Evolutionary conservation across 1,139 yeast genomes (phyloP), one percentile per base, ranked within the genome.

Genomic region (Yarrowia galli): DNA sequence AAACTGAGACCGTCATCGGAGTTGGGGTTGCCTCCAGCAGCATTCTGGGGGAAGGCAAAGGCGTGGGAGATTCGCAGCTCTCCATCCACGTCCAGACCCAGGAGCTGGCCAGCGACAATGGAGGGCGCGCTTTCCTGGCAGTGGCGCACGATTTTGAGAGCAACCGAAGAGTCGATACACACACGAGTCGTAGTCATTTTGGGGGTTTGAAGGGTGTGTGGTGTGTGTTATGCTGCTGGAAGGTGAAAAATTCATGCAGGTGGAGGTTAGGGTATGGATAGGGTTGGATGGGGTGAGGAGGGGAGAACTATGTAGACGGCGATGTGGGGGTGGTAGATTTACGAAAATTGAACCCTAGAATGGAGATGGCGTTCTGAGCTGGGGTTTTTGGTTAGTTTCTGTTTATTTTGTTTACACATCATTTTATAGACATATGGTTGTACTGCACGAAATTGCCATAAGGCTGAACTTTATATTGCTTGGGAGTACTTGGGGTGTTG

Each of bases 131-230:
- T 82, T 70, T 88, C 91, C 53, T 91, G 84, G 18, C 92, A 87
- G 77, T 90, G 92, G 77, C 89, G 87, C 72, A 89, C 82, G 72
- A 92, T 83, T 71, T 89, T 87, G 73, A 91, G 82, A 67, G 89
- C 88, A 43, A 85, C 93, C 40, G 76, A 72, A 23, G 80, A 74
- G 71, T 79, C 80, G 67, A 79, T 71, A 70, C 73, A 72, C 53
- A 78, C 79, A 32, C 69, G 67, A 28, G 72, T 66, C 46, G 76
- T 72, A 38, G 64, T 58, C 51, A 42, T 58, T 58, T 42, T 58
- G 48, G 42, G 18, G 51, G 32, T 28, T 43, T 15, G n/a, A 2
- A 13, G 28, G 28, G 42, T 58, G 64, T 35, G 38, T 23, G 36
- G 63, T 13, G 18, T 43, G 51, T 58, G 38, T 25, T 56, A 40